phyloP scores from a whole-genome alignment of 495 filamentous ascomycete species.

The Talaromyces ruber region DNA sequence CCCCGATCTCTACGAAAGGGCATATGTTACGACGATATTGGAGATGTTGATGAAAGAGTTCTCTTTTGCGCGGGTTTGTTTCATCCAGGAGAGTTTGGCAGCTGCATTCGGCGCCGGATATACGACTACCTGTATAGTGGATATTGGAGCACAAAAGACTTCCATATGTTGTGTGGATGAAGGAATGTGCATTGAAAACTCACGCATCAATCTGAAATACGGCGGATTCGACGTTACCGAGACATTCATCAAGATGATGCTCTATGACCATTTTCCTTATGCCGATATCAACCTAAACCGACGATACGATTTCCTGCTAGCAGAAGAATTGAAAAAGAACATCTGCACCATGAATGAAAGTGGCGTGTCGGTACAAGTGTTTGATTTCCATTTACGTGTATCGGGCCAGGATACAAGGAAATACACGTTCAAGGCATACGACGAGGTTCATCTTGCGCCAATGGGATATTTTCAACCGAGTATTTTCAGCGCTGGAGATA shows the following conservation, averaged over 20 bases:
- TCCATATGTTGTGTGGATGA: slow-evolving; percentile 97
- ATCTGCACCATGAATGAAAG: slow-evolving; percentile 79
- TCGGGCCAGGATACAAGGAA: slow-evolving; percentile 82
- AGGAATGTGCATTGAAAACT: slow-evolving; percentile 89
- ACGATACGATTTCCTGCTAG: slow-evolving; percentile 85
- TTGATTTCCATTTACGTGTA: slow-evolving; percentile 81
- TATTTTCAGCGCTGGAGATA: slow-evolving; percentile 72
- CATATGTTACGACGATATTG: slow-evolving; percentile 74
- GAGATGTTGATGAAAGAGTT: slow-evolving; percentile 83
- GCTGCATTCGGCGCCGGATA: slow-evolving; percentile 96
- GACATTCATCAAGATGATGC: slow-evolving; percentile 93
- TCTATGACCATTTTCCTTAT: slow-evolving; percentile 90
- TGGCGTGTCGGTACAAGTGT: slow-evolving; percentile 70
- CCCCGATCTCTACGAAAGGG: slow-evolving; percentile 91
- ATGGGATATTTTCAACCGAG: slow-evolving; percentile 83
- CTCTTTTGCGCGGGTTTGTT: slow-evolving; percentile 76
- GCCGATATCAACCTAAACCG: slow-evolving; percentile 83
- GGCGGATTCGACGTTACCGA: slow-evolving; percentile 91
- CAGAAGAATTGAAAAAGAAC: slow-evolving; percentile 89
- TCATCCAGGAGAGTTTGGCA: slow-evolving; percentile 91
- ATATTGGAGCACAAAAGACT: slow-evolving; percentile 96
- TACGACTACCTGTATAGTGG: slow-evolving; percentile 85
- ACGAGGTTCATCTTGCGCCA: slow-evolving; percentile 83
- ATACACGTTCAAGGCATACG: slow-evolving; percentile 90
- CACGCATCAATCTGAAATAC: slow-evolving; percentile 85